Evolutionary conservation across 352 stramenopile species (phyloP).

Genomic region (Phytophthora quininea): DNA sequence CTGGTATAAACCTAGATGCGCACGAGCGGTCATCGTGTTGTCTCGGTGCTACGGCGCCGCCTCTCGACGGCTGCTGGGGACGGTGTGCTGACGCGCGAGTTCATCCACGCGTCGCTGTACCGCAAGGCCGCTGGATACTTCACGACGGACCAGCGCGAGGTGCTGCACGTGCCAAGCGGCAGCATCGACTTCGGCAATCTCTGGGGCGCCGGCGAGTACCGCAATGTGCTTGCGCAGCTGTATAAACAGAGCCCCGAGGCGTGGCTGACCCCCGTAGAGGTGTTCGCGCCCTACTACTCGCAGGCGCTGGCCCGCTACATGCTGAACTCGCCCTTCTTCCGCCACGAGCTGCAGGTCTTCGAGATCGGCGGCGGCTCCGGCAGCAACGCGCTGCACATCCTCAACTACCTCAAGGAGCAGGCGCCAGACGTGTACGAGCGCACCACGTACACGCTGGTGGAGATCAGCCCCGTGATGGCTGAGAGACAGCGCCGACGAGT

Average conservation of each 20-base stretch:
- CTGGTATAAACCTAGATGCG: too few relatives aligned
- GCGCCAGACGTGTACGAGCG: slow-evolving; percentile 80
- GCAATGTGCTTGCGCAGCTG: slow-evolving; percentile 57
- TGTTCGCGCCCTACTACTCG: slow-evolving; percentile 90
- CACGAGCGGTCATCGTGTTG: too few relatives aligned
- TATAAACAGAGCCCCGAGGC: slow-evolving; percentile 78
- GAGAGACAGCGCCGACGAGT: slow-evolving; percentile 78
- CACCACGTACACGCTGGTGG: slow-evolving; percentile 88
- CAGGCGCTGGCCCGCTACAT: slow-evolving; percentile 90
- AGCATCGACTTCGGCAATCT: slow-evolving; percentile 81
- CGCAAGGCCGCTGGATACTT: slow-evolving; percentile 83
- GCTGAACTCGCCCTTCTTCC: slow-evolving; percentile 69
- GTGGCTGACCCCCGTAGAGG: slow-evolving; percentile 92
- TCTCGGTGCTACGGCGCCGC: too few relatives aligned
- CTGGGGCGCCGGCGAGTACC: slow-evolving; percentile 79
- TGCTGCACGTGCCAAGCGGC: slow-evolving; percentile 68
- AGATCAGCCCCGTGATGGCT: slow-evolving; percentile 90
- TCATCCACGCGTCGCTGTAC: slow-evolving; percentile 86
- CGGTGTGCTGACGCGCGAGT: slow-evolving; percentile 76
- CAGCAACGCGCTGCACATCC: slow-evolving; percentile 90
- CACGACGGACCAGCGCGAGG: slow-evolving; percentile 70
- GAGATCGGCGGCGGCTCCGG: slow-evolving; percentile 90
- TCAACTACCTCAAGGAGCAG: slow-evolving; percentile 83
- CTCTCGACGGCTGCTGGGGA: not conserved
- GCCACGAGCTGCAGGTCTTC: slow-evolving; percentile 70